phyloP scores from a whole-genome alignment of 1,284 basidiomycete species.

The Inonotus obliquus region DNA sequence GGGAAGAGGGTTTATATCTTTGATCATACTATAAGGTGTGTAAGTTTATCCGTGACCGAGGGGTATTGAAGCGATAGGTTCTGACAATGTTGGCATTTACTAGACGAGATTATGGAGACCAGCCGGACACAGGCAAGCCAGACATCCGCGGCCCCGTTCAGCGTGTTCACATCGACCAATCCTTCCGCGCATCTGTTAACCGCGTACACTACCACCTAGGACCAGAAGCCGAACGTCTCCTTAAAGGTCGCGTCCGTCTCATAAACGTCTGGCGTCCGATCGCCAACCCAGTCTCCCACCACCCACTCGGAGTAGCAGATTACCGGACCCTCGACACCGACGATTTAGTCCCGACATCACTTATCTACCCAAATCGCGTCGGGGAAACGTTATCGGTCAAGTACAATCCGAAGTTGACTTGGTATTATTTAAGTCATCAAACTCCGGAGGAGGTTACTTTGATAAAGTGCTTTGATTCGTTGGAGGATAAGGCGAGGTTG shows the following conservation, averaged over 20 bases:
- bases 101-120: not conserved
- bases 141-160: not conserved
- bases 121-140: not conserved
- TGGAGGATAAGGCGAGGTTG: constrained; percentile 34
- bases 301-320: constrained; percentile 46
- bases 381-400: constrained; percentile 34
- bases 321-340: constrained; percentile 34
- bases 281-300: constrained; percentile 38
- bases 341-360: constrained; percentile 32
- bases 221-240: constrained; percentile 39
- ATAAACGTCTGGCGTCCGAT: constrained; percentile 57
- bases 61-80: not conserved
- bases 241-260: constrained; percentile 49
- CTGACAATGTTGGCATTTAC: not conserved
- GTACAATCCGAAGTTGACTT: constrained; percentile 25
- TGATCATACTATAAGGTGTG: constrained; percentile 21
- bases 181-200: constrained; percentile 39
- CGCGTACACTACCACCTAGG: constrained; percentile 52
- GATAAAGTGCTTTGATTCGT: constrained; percentile 35
- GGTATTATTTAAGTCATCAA: constrained; percentile 31
- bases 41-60: constrained; percentile 2
- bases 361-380: constrained; percentile 32
- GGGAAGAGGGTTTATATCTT: constrained; percentile 28
- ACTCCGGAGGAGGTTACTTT: constrained; percentile 28
- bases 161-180: constrained; percentile 55